phyloP scores from a whole-genome alignment of 495 filamentous ascomycete genomes.

The Astrothelium subdiscretum region DNA sequence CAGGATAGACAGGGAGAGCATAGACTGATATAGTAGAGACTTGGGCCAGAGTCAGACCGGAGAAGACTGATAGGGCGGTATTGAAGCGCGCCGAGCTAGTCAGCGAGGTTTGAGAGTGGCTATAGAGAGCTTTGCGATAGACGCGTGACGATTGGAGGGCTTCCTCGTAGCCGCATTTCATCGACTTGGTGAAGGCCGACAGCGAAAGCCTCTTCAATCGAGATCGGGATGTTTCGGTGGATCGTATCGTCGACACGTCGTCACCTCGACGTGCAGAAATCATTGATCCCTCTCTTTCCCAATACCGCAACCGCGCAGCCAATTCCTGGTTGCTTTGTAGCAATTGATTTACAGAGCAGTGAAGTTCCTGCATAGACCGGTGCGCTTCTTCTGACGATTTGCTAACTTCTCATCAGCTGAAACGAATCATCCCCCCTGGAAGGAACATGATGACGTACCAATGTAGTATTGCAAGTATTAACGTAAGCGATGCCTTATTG shows the following conservation, averaged over 20 bases:
- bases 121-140: background rate
- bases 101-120: background rate
- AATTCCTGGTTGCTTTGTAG: background rate
- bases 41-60: background rate
- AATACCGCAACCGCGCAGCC: background rate
- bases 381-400: background rate
- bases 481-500: background rate
- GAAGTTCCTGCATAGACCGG: background rate
- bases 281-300: background rate
- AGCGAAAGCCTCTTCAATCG: background rate
- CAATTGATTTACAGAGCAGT: background rate
- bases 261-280: background rate
- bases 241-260: background rate
- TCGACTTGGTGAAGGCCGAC: background rate
- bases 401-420: background rate
- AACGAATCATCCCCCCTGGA: background rate
- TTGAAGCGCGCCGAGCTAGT: background rate
- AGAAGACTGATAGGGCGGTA: background rate
- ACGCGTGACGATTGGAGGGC: background rate
- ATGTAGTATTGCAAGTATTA: background rate
- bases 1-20: background rate
- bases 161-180: background rate
- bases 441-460: background rate
- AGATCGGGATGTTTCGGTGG: background rate
- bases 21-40: background rate